Evolutionary conservation across 2,329 filamentous ascomycete genomes (phyloP).

Genomic region (Penicillium sp.): DNA sequence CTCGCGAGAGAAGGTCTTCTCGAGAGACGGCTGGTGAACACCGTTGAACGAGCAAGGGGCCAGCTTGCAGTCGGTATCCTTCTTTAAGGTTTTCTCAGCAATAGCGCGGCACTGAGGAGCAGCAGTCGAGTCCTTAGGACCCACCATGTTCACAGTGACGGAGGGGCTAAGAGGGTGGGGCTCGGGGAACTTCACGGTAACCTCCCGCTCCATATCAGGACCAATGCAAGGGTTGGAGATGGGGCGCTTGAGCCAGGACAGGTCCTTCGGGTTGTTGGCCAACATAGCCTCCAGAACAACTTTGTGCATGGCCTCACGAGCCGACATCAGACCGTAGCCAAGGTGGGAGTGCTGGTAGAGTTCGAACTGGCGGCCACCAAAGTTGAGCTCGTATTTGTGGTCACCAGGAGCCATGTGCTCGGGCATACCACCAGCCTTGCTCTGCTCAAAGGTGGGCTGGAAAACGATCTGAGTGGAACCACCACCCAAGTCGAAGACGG

Average conservation of each 20-base stretch:
- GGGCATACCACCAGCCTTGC: conserved; percentile 74
- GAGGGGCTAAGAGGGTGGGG: conserved; percentile 64
- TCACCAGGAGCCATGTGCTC: conserved; percentile 83
- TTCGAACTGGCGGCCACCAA: conserved; percentile 85
- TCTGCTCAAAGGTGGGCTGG: conserved; percentile 83
- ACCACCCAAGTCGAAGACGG: conserved; percentile 92
- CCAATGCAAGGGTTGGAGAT: conserved; percentile 84
- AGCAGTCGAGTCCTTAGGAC: conserved; percentile 66
- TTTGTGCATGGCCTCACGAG: conserved; percentile 80
- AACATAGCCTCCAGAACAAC: conserved; percentile 71
- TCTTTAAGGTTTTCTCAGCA: conserved; percentile 86
- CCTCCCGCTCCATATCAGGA: conserved; percentile 71
- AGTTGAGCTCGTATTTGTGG: conserved; percentile 90
- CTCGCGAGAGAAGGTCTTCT: conserved; percentile 87
- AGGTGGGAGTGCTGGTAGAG: conserved; percentile 98
- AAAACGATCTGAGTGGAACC: conserved; percentile 99
- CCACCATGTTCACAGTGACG: conserved; percentile 80
- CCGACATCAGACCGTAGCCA: conserved; percentile 94
- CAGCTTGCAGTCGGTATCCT: conserved; percentile 77
- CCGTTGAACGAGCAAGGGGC: conserved; percentile 98
- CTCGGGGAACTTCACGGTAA: conserved; percentile 69
- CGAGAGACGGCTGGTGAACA: conserved; percentile 86
- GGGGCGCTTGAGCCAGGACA: conserved; percentile 67
- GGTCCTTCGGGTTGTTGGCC: conserved; percentile 59
- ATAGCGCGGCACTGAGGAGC: conserved; percentile 86